These are phyloP conservation scores for Leccinum incarnatum DNA, from an alignment of 768 basidiomycete species.

Conservation along the genomic window DNA sequence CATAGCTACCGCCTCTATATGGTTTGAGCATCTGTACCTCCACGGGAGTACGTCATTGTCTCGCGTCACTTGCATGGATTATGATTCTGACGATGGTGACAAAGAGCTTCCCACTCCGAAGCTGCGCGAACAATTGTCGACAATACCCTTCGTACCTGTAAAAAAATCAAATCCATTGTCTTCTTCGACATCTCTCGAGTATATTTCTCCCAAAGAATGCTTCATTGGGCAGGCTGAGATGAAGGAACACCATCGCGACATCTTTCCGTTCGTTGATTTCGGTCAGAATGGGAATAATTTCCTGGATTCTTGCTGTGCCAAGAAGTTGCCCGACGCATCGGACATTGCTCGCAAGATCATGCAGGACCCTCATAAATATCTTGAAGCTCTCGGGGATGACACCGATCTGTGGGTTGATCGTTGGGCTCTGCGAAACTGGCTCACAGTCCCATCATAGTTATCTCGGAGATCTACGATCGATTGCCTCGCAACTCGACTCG, in stretches of 20 bases:
- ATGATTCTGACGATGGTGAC: neutral
- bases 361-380: conserved; percentile 5
- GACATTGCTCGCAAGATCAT: conserved; percentile 13
- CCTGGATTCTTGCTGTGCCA: conserved; percentile 12
- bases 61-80: neutral
- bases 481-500: conserved; percentile 12
- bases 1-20: neutral
- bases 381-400: neutral
- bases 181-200: neutral
- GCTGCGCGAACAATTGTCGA: conserved; percentile 8
- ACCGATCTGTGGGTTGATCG: conserved; percentile 1
- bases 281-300: conserved; percentile 11
- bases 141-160: conserved; percentile 13
- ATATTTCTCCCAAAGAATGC: conserved; percentile 12
- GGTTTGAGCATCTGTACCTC: conserved; percentile 8
- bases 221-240: conserved; percentile 5
- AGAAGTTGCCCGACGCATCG: conserved; percentile 12
- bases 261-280: conserved; percentile 17
- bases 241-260: conserved; percentile 7
- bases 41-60: conserved; percentile 8
- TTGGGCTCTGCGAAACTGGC: neutral
- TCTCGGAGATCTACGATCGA: conserved; percentile 11
- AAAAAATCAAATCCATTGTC: neutral
- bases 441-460: conserved; percentile 7
- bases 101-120: conserved; percentile 7